Base-by-base conservation (phyloP, 805 yeast species). In the Zygosaccharomyces pseudorouxii region DNA sequence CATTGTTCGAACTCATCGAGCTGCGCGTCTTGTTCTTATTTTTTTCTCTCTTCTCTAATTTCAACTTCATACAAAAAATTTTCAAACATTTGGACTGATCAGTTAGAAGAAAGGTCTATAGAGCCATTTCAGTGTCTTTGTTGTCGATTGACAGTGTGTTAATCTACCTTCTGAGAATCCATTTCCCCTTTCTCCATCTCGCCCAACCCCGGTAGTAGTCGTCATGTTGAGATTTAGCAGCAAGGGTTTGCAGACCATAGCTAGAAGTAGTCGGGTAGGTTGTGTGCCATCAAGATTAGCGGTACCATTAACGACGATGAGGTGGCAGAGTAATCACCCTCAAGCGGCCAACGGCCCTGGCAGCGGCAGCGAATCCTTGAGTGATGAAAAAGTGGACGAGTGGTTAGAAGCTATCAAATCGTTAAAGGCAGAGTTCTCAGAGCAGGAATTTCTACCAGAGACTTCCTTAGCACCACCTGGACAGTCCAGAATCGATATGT, bases 391-490 rank as follows among this genome's bases (percentile, higher is more conserved):
- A 56, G 70, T 72, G 36, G 74, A 60, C 38, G 64, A 56, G 45
- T 71, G 73, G 82, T 55, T 75, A 36, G 62, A 65, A 16, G 71
- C 76, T 16, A 63, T 76, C 38, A 51, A 64, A 20, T 65, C 67
- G 22, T 56, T 74, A 16, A 67, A 74, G 47, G 54, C 61, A 19
- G 73, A 73, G 54, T 67, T 73, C 50, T 54, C 64, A 6, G 65
- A 67, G 18, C 61, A 64, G 19, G 72, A 69, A 5, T 72, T 62
- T 55, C 53, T 64, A 41, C 76, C 76, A 20, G 70, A 68, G 42
- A 63, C 63, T 30, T 69, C 70, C 9, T 60, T 75, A 45, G 72
- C 75, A 1, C 72, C 76, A 1, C 71, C 71, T 19, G 76, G 71
- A 7, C 64, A 63, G 33, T 40, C 62, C 14, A 62, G 68, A 46